Evolutionary conservation across 306 rosid species (phyloP).

Genomic region (Psophocarpus tetragonolobus): DNA sequence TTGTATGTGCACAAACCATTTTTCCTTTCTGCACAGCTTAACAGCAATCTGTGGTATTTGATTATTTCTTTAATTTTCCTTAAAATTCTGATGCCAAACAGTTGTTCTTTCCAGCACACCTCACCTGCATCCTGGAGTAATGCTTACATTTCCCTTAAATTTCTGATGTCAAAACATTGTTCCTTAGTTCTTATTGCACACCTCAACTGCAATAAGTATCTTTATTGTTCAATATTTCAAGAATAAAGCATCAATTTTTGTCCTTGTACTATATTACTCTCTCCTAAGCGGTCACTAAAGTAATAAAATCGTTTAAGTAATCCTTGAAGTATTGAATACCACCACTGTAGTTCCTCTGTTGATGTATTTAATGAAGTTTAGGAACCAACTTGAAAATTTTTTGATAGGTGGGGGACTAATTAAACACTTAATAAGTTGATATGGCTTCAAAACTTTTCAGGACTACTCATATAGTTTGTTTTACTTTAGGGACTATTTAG

Average conservation of each 20-base stretch:
- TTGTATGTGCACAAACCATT: too few relatives aligned
- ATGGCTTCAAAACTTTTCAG: too few relatives aligned
- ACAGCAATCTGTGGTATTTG: too few relatives aligned
- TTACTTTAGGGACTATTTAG: too few relatives aligned
- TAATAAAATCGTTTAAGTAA: background rate
- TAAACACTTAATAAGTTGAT: too few relatives aligned
- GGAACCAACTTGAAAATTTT: background rate
- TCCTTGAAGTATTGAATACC: background rate
- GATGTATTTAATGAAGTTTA: too few relatives aligned
- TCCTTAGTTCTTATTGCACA: too few relatives aligned
- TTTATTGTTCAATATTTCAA: background rate
- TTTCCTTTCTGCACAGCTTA: too few relatives aligned
- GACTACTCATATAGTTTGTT: too few relatives aligned
- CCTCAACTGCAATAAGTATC: background rate
- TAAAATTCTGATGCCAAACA: background rate
- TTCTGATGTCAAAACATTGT: background rate
- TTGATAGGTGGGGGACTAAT: too few relatives aligned
- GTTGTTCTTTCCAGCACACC: background rate
- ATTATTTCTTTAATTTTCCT: background rate
- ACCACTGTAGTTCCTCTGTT: background rate
- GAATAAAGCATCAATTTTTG: background rate
- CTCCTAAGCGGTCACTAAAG: background rate
- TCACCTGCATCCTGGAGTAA: too few relatives aligned
- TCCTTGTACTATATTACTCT: background rate
- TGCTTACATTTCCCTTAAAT: background rate